phyloP scores from a whole-genome alignment of 2,329 filamentous ascomycete genomes.

The Sodiomyces alkalinus region DNA sequence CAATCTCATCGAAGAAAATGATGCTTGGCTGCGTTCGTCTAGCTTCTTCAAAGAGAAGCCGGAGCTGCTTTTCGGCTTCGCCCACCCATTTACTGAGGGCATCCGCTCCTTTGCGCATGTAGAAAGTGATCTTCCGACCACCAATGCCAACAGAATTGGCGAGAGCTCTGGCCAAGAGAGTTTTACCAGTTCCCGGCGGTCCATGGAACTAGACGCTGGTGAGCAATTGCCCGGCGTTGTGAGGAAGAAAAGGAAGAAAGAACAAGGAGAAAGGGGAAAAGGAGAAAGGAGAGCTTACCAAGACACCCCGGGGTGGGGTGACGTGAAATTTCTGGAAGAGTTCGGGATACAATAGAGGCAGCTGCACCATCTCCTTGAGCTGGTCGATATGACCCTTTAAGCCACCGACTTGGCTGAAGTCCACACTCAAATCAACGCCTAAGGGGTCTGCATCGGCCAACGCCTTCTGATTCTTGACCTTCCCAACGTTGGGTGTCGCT shows the following conservation, averaged over 20 bases:
- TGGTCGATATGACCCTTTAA: slow-evolving; percentile 90
- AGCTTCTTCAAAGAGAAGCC: slow-evolving; percentile 88
- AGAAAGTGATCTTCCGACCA: slow-evolving; percentile 92
- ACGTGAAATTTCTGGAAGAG: slow-evolving; percentile 85
- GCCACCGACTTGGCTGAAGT: slow-evolving; percentile 88
- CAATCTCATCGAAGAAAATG: slow-evolving; percentile 99
- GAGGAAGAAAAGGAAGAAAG: no score
- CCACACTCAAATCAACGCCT: slow-evolving; percentile 81
- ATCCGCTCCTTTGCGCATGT: slow-evolving; percentile 98
- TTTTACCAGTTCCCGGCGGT: slow-evolving; percentile 94
- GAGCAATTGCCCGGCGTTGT: no score
- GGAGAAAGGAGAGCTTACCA: no score
- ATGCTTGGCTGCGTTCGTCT: slow-evolving; percentile 94
- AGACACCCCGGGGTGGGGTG: slow-evolving; percentile 81
- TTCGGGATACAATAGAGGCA: slow-evolving; percentile 88
- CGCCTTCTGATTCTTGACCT: slow-evolving; percentile 82
- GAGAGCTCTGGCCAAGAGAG: slow-evolving; percentile 80
- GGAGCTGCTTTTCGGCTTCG: slow-evolving; percentile 88
- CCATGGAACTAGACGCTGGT: no score
- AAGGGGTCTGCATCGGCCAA: slow-evolving; percentile 89
- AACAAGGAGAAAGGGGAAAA: no score
- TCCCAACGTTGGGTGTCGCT: slow-evolving; percentile 68
- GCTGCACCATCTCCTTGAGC: slow-evolving; percentile 94
- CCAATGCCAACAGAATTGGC: slow-evolving; percentile 77
- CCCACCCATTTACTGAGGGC: slow-evolving; percentile 98